These are phyloP conservation scores for Diplodia mutila DNA, from an alignment of 2,329 filamentous ascomycete species.

Conservation along the genomic window DNA sequence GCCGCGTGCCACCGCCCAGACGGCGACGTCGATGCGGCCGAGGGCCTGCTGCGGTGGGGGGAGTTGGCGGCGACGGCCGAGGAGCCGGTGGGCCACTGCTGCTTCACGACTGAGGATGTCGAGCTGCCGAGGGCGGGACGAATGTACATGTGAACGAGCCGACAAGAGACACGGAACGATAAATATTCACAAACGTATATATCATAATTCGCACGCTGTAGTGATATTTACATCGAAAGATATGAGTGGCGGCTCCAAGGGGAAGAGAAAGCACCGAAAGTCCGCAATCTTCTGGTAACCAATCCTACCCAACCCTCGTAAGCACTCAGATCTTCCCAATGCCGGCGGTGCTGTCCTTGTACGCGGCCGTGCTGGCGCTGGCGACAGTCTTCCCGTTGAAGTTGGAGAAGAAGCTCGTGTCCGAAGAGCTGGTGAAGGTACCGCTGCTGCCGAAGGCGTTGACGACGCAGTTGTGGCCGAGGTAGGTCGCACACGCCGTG, in stretches of 20 bases:
- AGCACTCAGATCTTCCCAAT: constrained; percentile 27
- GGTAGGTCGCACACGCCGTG: constrained; percentile 48
- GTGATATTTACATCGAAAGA: background rate
- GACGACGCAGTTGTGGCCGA: constrained; percentile 56
- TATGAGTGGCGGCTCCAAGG: background rate
- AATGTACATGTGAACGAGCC: background rate
- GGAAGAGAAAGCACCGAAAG: background rate
- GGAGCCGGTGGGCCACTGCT: background rate
- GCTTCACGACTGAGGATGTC: background rate
- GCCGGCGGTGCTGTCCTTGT: constrained; percentile 43
- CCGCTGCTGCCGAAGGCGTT: constrained; percentile 48
- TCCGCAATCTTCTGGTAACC: background rate
- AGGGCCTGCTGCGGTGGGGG: background rate
- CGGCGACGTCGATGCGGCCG: background rate
- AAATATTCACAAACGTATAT: background rate
- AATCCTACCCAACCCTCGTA: background rate
- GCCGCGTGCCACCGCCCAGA: too few species aligned
- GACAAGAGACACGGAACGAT: too few species aligned
- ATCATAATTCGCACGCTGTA: background rate
- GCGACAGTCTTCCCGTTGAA: constrained; percentile 61
- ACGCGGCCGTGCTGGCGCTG: constrained; percentile 44
- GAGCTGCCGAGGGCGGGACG: background rate
- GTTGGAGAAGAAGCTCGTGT: constrained; percentile 54
- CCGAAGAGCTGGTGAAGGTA: constrained; percentile 35
- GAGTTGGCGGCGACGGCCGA: background rate